A percentile compares a stretch with the other conserved stretches of the same genome.
phyloP scores from a whole-genome alignment of 2,329 filamentous ascomycete species.

The Fusarium sp. region DNA sequence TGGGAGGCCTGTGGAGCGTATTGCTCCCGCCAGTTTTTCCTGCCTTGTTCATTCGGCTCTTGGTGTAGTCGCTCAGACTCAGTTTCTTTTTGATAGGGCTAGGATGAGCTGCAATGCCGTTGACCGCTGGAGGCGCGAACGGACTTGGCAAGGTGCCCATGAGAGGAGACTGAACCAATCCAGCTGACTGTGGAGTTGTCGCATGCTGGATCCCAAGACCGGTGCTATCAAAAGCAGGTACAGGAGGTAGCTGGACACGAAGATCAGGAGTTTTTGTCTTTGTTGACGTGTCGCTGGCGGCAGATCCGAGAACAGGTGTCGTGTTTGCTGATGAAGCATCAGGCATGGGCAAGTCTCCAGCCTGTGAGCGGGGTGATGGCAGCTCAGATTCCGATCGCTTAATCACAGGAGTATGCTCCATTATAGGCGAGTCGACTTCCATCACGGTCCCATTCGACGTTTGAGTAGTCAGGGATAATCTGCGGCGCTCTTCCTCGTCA shows the following conservation, averaged over 20 bases:
- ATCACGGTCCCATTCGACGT: conserved; percentile 50
- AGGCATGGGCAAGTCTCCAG: conserved; percentile 42
- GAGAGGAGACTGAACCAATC: conserved; percentile 64
- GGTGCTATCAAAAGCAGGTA: conserved; percentile 61
- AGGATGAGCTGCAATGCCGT: conserved; percentile 60
- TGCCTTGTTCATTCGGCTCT: conserved; percentile 68
- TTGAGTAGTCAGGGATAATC: conserved; percentile 35
- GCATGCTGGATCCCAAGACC: conserved; percentile 49
- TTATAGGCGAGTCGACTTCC: conserved; percentile 54
- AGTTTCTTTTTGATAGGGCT: conserved; percentile 77
- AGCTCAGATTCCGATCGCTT: conserved; percentile 37
- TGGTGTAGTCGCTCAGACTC: conserved; percentile 74
- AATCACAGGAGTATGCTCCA: conserved; percentile 45
- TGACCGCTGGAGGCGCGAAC: conserved; percentile 56
- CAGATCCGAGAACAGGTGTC: conserved; percentile 22
- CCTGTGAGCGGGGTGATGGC: conserved; percentile 39
- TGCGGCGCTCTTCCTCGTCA: conserved; percentile 55
- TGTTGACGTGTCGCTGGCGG: conserved; percentile 23
- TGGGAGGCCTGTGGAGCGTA: conserved; percentile 49
- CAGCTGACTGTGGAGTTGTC: conserved; percentile 62
- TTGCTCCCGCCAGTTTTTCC: conserved; percentile 48
- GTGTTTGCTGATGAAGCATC: conserved; percentile 50
- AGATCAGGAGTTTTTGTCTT: conserved; percentile 60
- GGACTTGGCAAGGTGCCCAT: conserved; percentile 56
- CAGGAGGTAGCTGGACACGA: conserved; percentile 68